These are phyloP conservation scores for Calycina marina DNA, from an alignment of 2,329 filamentous ascomycete species.

Conservation along the genomic window DNA sequence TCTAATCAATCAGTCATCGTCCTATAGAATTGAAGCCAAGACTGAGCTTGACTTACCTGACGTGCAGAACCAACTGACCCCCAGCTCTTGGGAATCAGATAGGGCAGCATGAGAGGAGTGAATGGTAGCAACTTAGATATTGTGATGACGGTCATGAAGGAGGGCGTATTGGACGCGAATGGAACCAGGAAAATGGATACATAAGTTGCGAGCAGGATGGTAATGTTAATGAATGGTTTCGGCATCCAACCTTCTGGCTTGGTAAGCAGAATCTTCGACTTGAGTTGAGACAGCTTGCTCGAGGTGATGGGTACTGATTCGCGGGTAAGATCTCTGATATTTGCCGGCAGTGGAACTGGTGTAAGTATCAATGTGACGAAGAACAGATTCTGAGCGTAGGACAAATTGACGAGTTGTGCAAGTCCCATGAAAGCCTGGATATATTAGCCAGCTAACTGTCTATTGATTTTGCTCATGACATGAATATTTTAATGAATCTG, in stretches of 20 bases:
- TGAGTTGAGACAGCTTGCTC: conserved; percentile 17
- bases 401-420: conserved; percentile 43
- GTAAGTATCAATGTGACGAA: conserved; percentile 42
- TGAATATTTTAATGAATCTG: too few species aligned
- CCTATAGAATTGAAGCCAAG: too few species aligned
- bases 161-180: conserved; percentile 26
- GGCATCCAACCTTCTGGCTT: conserved; percentile 32
- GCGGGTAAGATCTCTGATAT: conserved; percentile 15
- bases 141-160: conserved; percentile 24
- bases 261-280: conserved; percentile 24
- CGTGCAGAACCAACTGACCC: conserved; percentile 30
- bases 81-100: conserved; percentile 33
- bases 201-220: conserved; percentile 24
- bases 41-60: too few species aligned
- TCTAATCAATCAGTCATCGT: too few species aligned
- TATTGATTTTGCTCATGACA: too few species aligned
- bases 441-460: not conserved
- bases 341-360: conserved; percentile 30
- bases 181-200: conserved; percentile 26
- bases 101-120: conserved; percentile 30
- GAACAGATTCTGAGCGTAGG: conserved; percentile 49
- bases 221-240: conserved; percentile 24
- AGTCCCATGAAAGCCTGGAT: conserved; percentile 38
- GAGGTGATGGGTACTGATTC: conserved; percentile 10
- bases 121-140: conserved; percentile 28